These are phyloP conservation scores for Leptomonas pyrrhocoris DNA, from an alignment of 208 protist genomes.

Conservation along the genomic window DNA sequence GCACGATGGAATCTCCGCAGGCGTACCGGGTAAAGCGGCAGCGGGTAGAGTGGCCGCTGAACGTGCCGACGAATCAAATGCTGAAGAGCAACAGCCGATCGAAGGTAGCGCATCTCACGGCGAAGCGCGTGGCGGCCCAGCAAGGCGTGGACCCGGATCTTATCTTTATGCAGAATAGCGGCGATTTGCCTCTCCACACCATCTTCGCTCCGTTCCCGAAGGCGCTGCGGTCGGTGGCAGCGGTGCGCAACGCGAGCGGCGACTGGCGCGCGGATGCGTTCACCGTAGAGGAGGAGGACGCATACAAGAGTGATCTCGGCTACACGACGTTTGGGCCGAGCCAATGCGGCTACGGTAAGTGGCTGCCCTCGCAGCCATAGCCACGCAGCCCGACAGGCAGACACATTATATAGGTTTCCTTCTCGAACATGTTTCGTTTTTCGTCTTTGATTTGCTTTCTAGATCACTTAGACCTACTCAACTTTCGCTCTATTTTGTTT, in stretches of 20 bases:
- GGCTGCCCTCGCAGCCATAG: constrained; percentile 22
- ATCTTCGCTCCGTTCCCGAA: constrained; percentile 85
- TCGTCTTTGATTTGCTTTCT: constrained; percentile 8
- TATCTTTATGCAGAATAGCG: constrained; percentile 79
- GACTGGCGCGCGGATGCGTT: constrained; percentile 88
- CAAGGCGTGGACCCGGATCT: constrained; percentile 83
- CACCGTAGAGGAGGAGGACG: constrained; percentile 71
- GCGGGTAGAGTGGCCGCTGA: constrained; percentile 74
- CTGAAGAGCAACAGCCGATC: constrained; percentile 85
- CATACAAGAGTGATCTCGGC: constrained; percentile 84
- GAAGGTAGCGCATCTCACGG: constrained; percentile 77
- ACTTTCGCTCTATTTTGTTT: constrained; percentile 8
- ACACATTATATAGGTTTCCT: not conserved
- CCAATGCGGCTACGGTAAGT: constrained; percentile 63
- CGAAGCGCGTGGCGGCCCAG: constrained; percentile 75
- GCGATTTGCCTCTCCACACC: constrained; percentile 68
- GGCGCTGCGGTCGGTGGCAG: constrained; percentile 63
- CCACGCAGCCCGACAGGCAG: not conserved
- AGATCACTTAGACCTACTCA: constrained; percentile 3
- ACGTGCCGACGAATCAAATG: constrained; percentile 74
- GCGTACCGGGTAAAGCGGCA: constrained; percentile 28
- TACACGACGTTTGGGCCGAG: constrained; percentile 65
- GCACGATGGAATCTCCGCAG: constrained; percentile 23
- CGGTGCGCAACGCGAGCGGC: constrained; percentile 74
- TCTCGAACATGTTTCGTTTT: constrained; percentile 1